Evolutionary conservation across 768 basidiomycete genomes (phyloP).

Genomic region (Hygrophoropsis aurantiaca): DNA sequence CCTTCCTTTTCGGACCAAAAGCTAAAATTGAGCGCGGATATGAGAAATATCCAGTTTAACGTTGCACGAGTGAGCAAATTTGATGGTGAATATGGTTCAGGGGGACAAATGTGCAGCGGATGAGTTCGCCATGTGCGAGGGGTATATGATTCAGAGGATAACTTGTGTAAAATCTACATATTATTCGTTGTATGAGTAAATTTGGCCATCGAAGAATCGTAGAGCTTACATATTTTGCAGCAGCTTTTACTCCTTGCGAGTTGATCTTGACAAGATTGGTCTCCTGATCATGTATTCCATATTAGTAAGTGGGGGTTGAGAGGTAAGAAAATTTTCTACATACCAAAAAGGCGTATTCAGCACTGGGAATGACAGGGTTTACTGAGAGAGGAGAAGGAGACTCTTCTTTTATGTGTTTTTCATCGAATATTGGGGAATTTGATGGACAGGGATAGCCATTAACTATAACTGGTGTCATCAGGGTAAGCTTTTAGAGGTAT

Average conservation of each 20-base stretch:
- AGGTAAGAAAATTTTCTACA: constrained; percentile 11
- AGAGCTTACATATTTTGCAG: constrained; percentile 64
- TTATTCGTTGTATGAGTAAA: constrained; percentile 4
- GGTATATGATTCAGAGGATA: constrained; percentile 65
- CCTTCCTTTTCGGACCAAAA: constrained; percentile 83
- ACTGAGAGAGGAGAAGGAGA: constrained; percentile 8
- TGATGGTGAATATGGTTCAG: constrained; percentile 55
- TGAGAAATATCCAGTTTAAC: constrained; percentile 86
- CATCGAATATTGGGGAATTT: constrained; percentile 3
- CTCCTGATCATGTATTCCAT: constrained; percentile 37
- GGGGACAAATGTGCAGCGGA: constrained; percentile 68
- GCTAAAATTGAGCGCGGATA: constrained; percentile 83
- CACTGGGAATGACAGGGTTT: constrained; percentile 63
- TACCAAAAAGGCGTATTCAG: constrained; percentile 60
- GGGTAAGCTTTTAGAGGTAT: too few species aligned
- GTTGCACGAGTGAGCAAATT: constrained; percentile 55
- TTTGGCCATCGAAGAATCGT: constrained; percentile 18
- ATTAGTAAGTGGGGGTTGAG: too few species aligned
- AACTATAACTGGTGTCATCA: not conserved
- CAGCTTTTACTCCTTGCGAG: constrained; percentile 57
- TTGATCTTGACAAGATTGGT: constrained; percentile 61
- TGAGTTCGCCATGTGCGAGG: constrained; percentile 78
- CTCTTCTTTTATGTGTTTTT: constrained; percentile 1
- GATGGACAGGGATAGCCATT: not conserved
- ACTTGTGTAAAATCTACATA: constrained; percentile 57